Conservation (phyloP, 176 grass and related monocot species). For the Paspalum notatum region DNA sequence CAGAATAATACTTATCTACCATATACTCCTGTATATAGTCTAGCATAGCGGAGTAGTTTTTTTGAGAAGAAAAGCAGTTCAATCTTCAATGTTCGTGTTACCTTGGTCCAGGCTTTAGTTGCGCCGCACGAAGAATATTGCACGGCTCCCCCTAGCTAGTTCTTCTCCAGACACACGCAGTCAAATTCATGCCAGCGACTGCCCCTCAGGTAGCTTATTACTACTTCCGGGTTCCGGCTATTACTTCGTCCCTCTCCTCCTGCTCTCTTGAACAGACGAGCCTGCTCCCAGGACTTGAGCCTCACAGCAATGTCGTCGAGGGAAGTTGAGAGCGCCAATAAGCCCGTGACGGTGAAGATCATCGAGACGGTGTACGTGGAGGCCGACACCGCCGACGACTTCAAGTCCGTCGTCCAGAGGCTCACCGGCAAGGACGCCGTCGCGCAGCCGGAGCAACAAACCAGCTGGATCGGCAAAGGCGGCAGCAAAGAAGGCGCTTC, state of each 20-base stretch:
- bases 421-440: constrained; percentile 57
- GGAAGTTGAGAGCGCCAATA: constrained; percentile 19
- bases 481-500: not conserved
- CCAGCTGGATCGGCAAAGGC: not conserved
- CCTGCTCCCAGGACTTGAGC: not conserved
- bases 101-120: not conserved
- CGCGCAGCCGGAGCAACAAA: not conserved
- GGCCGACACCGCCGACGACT: constrained; percentile 55
- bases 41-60: too few relatives aligned
- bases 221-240: not conserved
- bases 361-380: constrained; percentile 76
- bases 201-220: constrained; percentile 24
- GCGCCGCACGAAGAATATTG: constrained; percentile 29
- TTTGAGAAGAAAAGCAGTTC: constrained; percentile 20
- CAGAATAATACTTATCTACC: too few relatives aligned
- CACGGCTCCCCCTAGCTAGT: not conserved
- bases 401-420: constrained; percentile 73
- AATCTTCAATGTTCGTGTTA: not conserved
- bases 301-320: constrained; percentile 53
- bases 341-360: constrained; percentile 57
- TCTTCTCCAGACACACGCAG: not conserved
- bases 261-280: not conserved
- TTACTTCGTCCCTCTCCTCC: not conserved
- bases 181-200: constrained; percentile 39
- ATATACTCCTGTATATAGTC: too few relatives aligned